Conservation (phyloP, 257 asterid species). For the Solanum verrucosum region DNA sequence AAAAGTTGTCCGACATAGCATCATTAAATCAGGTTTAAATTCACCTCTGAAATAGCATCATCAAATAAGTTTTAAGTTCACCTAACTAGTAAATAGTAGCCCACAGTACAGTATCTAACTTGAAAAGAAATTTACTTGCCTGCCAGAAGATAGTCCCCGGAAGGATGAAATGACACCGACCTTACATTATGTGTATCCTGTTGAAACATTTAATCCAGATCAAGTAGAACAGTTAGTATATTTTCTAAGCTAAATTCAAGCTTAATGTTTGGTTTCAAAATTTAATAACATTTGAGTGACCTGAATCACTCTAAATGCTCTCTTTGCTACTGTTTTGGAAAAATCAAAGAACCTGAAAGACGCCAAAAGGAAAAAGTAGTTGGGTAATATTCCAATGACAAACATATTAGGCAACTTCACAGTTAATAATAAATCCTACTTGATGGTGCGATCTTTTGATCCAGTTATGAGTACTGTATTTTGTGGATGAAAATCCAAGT, state of each 20-base stretch:
- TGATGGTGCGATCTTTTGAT: conserved; percentile 85
- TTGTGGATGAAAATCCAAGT: conserved; percentile 89
- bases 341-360: conserved; percentile 76
- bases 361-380: conserved; percentile 2
- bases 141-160: conserved; percentile 71
- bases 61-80: not conserved
- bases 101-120: not conserved
- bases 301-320: conserved; percentile 78
- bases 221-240: not conserved
- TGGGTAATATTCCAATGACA: not conserved
- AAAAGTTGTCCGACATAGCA: not conserved
- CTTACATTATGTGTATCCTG: conserved; percentile 76
- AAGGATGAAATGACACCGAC: conserved; percentile 70
- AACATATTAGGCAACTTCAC: conserved; percentile 5
- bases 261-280: conserved; percentile 6
- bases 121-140: conserved; percentile 34
- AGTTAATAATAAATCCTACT: conserved; percentile 29
- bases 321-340: conserved; percentile 66
- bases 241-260: not conserved
- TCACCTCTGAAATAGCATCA: not conserved
- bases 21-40: not conserved
- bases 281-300: conserved; percentile 15
- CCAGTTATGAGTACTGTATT: conserved; percentile 71
- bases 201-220: conserved; percentile 4
- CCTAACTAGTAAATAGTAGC: not conserved